These are phyloP conservation scores for Aspergillus texensis DNA, from an alignment of 2,329 filamentous ascomycete genomes.

Conservation along the genomic window DNA sequence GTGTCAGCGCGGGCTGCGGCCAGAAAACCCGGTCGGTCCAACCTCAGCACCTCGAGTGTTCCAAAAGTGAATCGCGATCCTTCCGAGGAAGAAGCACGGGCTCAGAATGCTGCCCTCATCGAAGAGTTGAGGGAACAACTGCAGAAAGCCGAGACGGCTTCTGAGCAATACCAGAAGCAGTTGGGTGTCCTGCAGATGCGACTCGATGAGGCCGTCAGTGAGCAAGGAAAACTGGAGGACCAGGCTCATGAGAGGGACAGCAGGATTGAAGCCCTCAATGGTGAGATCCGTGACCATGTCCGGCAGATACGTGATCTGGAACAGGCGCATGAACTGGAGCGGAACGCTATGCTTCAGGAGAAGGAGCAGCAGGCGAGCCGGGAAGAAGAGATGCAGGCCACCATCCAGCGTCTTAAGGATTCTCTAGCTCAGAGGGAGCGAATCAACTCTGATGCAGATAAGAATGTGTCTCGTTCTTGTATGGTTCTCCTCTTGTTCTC, in stretches of 20 bases:
- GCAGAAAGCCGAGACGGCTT: constrained; percentile 74
- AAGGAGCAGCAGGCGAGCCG: constrained; percentile 83
- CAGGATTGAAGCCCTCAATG: constrained; percentile 75
- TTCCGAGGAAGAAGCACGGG: constrained; percentile 71
- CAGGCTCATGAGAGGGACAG: constrained; percentile 83
- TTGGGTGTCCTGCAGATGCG: constrained; percentile 80
- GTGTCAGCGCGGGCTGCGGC: constrained; percentile 74
- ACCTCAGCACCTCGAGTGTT: constrained; percentile 46
- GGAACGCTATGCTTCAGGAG: constrained; percentile 83
- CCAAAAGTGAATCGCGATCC: constrained; percentile 53
- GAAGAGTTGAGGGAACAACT: constrained; percentile 84
- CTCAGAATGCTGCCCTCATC: constrained; percentile 75
- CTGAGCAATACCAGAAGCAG: constrained; percentile 82
- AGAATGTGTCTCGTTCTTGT: constrained; percentile 56
- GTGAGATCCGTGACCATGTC: constrained; percentile 80
- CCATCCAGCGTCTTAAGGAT: constrained; percentile 91
- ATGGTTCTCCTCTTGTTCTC: constrained; percentile 32
- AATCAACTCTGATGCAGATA: constrained; percentile 53
- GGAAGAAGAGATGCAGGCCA: constrained; percentile 87
- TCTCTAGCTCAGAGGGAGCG: constrained; percentile 75
- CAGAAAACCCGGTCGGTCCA: constrained; percentile 56
- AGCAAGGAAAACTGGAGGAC: constrained; percentile 87
- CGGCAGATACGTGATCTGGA: constrained; percentile 90
- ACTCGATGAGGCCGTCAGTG: constrained; percentile 79
- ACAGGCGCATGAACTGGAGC: constrained; percentile 87